These are phyloP conservation scores for Tylopilus cervinicoccineus DNA, from an alignment of 768 basidiomycete genomes.

Conservation along the genomic window DNA sequence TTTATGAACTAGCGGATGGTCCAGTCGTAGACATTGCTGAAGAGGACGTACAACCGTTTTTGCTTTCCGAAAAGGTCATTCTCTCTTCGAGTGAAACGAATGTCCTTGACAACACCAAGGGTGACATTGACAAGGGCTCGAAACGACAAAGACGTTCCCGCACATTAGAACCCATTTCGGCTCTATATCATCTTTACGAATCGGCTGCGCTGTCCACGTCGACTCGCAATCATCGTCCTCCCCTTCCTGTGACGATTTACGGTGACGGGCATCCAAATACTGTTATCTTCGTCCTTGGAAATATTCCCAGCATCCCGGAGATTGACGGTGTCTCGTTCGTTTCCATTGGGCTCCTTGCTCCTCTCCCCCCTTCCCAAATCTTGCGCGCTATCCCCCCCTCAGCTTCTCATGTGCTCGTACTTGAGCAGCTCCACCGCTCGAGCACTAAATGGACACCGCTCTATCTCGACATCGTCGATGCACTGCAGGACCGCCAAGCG, in stretches of 20 bases:
- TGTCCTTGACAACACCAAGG: slow-evolving; percentile 1
- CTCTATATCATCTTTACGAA: slow-evolving; percentile 59
- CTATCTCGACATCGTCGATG: slow-evolving; percentile 75
- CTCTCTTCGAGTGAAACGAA: slow-evolving; percentile 33
- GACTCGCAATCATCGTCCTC: slow-evolving; percentile 55
- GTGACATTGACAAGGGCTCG: neutral
- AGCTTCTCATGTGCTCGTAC: slow-evolving; percentile 65
- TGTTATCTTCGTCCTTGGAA: slow-evolving; percentile 70
- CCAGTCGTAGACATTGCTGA: slow-evolving; percentile 50
- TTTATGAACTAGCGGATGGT: slow-evolving; percentile 47
- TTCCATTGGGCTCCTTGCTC: slow-evolving; percentile 63
- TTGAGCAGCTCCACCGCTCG: slow-evolving; percentile 77
- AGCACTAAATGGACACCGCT: slow-evolving; percentile 85
- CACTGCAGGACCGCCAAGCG: slow-evolving; percentile 56
- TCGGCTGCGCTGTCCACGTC: slow-evolving; percentile 63
- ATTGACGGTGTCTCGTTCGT: slow-evolving; percentile 63
- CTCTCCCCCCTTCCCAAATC: slow-evolving; percentile 56
- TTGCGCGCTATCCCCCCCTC: slow-evolving; percentile 57
- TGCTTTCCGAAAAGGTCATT: slow-evolving; percentile 42
- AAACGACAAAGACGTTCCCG: neutral
- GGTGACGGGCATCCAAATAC: slow-evolving; percentile 60
- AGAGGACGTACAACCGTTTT: slow-evolving; percentile 56
- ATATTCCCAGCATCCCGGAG: slow-evolving; percentile 36
- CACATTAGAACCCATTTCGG: slow-evolving; percentile 8
- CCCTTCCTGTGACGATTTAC: slow-evolving; percentile 48